These are phyloP conservation scores for Sporisorium scitamineum DNA, from an alignment of 1,284 basidiomycete species.

Conservation along the genomic window DNA sequence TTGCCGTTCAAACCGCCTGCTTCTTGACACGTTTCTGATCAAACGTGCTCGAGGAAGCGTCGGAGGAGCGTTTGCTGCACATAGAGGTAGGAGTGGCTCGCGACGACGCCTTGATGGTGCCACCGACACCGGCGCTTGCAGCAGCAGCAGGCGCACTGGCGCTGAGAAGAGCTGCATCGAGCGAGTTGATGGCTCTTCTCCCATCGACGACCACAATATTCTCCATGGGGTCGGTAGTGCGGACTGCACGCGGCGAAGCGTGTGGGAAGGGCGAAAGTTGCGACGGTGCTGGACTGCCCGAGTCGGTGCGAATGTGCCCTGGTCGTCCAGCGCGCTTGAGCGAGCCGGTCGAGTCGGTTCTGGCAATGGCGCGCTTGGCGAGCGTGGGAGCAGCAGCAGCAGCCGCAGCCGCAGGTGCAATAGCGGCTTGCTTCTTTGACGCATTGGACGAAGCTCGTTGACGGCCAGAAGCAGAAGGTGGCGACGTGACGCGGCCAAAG, in stretches of 20 bases:
- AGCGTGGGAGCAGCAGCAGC: conserved; percentile 45
- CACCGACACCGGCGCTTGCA: conserved; percentile 5
- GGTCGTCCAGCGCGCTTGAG: conserved; percentile 35
- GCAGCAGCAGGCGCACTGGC: conserved; percentile 55
- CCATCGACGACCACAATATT: conserved; percentile 37
- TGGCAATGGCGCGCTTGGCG: conserved; percentile 56
- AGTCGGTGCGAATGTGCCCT: conserved; percentile 39
- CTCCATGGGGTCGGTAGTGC: conserved; percentile 42
- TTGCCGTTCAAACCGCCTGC: conserved; percentile 31
- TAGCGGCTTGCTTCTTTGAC: conserved; percentile 23
- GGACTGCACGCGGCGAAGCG: conserved; percentile 45
- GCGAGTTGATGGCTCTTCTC: conserved; percentile 37
- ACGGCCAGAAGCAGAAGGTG: conserved; percentile 12
- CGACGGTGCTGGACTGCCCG: conserved; percentile 63
- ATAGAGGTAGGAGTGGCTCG: conserved; percentile 8
- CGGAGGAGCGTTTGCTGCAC: conserved; percentile 44
- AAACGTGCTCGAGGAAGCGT: conserved; percentile 19
- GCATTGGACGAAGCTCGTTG: conserved; percentile 25
- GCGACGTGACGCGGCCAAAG: conserved; percentile 16
- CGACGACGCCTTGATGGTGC: conserved; percentile 2
- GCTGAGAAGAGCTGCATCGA: conserved; percentile 58
- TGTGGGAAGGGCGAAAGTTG: conserved; percentile 66
- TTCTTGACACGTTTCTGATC: conserved; percentile 52
- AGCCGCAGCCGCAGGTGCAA: conserved; percentile 19
- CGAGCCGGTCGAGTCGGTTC: conserved; percentile 47